Evolutionary conservation across 116 monocot species (phyloP).

Genomic region (Trichopus zeylanicus): DNA sequence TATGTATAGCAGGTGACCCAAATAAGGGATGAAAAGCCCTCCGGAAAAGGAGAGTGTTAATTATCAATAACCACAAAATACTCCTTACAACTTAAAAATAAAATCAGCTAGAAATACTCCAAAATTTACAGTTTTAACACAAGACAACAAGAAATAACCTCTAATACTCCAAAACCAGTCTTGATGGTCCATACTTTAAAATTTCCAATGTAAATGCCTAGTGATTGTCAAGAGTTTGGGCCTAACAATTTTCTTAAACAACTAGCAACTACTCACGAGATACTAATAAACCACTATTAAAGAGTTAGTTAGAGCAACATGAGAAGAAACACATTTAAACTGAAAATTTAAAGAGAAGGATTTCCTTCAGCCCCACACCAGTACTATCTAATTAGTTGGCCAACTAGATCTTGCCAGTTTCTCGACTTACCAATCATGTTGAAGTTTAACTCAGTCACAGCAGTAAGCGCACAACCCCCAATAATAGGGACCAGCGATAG

Average conservation of each 20-base stretch:
- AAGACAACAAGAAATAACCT: neutral
- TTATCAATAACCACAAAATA: neutral
- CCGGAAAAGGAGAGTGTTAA: neutral
- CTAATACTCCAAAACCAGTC: neutral
- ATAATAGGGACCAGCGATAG: conserved; percentile 87
- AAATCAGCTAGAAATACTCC: neutral
- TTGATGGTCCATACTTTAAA: neutral
- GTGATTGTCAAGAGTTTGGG: neutral
- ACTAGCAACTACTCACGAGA: too few relatives aligned
- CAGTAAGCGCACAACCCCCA: conserved; percentile 84
- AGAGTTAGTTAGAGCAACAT: too few relatives aligned
- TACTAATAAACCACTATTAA: too few relatives aligned
- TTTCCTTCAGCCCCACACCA: too few relatives aligned
- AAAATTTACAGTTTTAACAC: too few relatives aligned
- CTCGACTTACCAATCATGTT: conserved; percentile 68
- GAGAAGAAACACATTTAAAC: too few relatives aligned
- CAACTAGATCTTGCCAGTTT: neutral
- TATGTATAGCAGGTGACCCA: too few relatives aligned
- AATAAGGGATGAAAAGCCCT: too few relatives aligned
- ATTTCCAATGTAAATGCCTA: neutral
- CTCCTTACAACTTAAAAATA: neutral
- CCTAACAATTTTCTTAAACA: neutral
- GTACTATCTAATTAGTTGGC: neutral
- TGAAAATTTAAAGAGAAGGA: too few relatives aligned
- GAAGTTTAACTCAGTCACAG: conserved; percentile 84